phyloP scores from a whole-genome alignment of 2,329 filamentous ascomycete genomes.

The Aureobasidium sp. region DNA sequence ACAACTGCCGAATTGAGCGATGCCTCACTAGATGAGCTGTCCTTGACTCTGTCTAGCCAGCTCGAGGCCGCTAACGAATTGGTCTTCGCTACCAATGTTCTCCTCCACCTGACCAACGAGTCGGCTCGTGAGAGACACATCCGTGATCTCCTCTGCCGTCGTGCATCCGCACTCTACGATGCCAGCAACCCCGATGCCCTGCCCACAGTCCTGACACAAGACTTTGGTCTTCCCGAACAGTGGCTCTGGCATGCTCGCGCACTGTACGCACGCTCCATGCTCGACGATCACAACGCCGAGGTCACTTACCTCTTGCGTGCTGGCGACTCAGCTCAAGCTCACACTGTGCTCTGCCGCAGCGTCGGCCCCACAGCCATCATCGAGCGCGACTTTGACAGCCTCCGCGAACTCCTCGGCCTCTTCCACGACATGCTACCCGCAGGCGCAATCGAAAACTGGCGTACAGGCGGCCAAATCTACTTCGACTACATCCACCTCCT shows the following conservation, averaged over 20 bases:
- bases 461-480: slow-evolving; percentile 84
- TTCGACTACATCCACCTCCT: slow-evolving; percentile 64
- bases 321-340: slow-evolving; percentile 80
- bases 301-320: slow-evolving; percentile 85
- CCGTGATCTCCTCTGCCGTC: slow-evolving; percentile 66
- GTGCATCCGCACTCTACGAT: slow-evolving; percentile 73
- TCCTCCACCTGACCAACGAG: slow-evolving; percentile 34
- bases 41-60: slow-evolving; percentile 49
- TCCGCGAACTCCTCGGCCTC: slow-evolving; percentile 74
- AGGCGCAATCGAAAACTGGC: slow-evolving; percentile 74
- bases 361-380: slow-evolving; percentile 88
- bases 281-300: slow-evolving; percentile 74
- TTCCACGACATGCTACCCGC: slow-evolving; percentile 58
- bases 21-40: slow-evolving; percentile 69
- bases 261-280: slow-evolving; percentile 78
- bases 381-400: slow-evolving; percentile 77
- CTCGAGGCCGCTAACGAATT: slow-evolving; percentile 33
- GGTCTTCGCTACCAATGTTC: slow-evolving; percentile 31
- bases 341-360: slow-evolving; percentile 80
- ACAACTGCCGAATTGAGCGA: slow-evolving; percentile 26
- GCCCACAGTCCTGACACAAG: slow-evolving; percentile 24
- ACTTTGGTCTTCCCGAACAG: slow-evolving; percentile 67
- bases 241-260: slow-evolving; percentile 95
- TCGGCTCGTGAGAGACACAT: slow-evolving; percentile 31
- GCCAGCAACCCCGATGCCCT: slow-evolving; percentile 61